Evolutionary conservation across 192 early-diverging fungal species (phyloP).

Genomic region (Entomortierella parvispora): DNA sequence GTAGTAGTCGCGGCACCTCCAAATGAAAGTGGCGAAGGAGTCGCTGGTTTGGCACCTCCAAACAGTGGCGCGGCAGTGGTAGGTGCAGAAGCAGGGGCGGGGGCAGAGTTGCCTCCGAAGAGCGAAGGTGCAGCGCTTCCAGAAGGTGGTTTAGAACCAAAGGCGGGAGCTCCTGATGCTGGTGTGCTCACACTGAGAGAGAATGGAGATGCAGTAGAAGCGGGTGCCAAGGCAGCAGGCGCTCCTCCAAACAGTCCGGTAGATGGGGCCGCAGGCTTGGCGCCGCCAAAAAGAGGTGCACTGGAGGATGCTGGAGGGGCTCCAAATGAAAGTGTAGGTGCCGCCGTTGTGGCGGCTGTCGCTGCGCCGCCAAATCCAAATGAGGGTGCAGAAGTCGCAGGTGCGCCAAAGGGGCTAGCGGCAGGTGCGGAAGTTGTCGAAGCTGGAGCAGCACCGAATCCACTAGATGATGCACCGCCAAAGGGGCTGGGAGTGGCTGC

Average conservation of each 20-base stretch:
- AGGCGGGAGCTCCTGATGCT: conserved; percentile 8
- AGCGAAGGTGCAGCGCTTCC: conserved; percentile 4
- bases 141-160: conserved; percentile 18
- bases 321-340: neutral
- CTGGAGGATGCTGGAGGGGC: neutral
- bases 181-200: conserved; percentile 21
- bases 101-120: conserved; percentile 1
- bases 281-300: neutral
- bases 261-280: conserved; percentile 2
- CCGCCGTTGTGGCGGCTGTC: neutral
- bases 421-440: conserved; percentile 1
- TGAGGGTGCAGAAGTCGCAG: conserved; percentile 3
- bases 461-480: conserved; percentile 22
- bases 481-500: conserved; percentile 3
- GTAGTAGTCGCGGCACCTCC: conserved; percentile 4
- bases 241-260: conserved; percentile 14
- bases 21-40: conserved; percentile 22
- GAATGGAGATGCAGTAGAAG: conserved; percentile 37
- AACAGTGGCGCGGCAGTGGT: conserved; percentile 2
- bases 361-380: conserved; percentile 5
- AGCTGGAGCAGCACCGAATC: conserved; percentile 18
- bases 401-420: neutral
- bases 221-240: conserved; percentile 4
- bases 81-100: conserved; percentile 7
- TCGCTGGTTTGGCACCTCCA: conserved; percentile 17